These are phyloP conservation scores for Musa itinerans DNA, from an alignment of 176 grass and related monocot genomes.

Conservation along the genomic window DNA sequence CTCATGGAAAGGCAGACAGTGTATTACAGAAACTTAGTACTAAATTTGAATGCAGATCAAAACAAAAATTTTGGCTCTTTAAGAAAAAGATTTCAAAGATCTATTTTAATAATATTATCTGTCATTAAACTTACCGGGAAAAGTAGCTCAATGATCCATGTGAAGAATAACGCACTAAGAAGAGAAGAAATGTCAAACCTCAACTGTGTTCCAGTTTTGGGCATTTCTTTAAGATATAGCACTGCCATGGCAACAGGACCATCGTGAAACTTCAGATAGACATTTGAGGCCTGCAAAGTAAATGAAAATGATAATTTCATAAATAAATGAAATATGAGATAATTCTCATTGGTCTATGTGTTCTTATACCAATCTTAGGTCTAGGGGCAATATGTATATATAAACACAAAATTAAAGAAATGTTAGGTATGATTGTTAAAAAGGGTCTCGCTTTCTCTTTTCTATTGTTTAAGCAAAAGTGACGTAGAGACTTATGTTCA, in stretches of 20 bases:
- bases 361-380: too few relatives aligned
- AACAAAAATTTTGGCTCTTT: background rate
- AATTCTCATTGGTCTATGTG: background rate
- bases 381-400: background rate
- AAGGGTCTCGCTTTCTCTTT: background rate
- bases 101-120: background rate
- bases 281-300: conserved; percentile 59
- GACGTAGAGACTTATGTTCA: too few relatives aligned
- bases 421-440: too few relatives aligned
- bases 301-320: background rate
- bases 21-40: background rate
- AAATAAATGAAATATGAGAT: background rate
- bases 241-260: conserved; percentile 49
- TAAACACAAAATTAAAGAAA: too few relatives aligned
- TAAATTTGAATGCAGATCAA: background rate
- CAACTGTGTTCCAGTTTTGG: conserved; percentile 51
- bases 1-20: background rate
- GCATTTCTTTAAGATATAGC: conserved; percentile 84
- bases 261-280: conserved; percentile 55
- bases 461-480: background rate
- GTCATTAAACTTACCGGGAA: conserved; percentile 70
- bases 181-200: conserved; percentile 70
- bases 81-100: background rate
- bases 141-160: conserved; percentile 75
- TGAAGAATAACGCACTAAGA: conserved; percentile 88